Evolutionary conservation across 768 basidiomycete genomes (phyloP).

Genomic region (Tubosaeta sp.): DNA sequence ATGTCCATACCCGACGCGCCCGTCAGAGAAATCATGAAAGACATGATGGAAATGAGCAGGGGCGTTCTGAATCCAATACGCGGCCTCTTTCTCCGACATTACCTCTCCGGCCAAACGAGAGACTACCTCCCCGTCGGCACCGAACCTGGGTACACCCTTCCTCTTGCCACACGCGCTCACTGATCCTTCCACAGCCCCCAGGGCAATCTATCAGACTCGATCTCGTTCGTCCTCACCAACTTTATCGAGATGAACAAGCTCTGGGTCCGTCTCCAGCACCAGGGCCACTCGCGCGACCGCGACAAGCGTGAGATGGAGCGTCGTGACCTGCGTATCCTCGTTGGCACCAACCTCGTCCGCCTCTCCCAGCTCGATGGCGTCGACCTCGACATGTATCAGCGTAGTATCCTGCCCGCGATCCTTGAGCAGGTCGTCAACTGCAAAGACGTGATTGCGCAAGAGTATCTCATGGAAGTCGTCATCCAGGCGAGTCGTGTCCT

Average conservation of each 20-base stretch:
- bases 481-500: constrained; percentile 66
- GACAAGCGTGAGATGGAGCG: constrained; percentile 98
- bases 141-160: constrained; percentile 66
- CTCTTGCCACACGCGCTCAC: background rate
- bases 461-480: constrained; percentile 99
- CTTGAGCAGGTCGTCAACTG: constrained; percentile 97
- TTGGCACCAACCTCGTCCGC: constrained; percentile 96
- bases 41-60: constrained; percentile 99
- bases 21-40: constrained; percentile 99
- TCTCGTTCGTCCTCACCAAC: constrained; percentile 92
- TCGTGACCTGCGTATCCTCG: constrained; percentile 89
- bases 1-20: constrained; percentile 98
- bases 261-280: constrained; percentile 98
- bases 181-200: constrained; percentile 49
- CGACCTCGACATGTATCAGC: constrained; percentile 87
- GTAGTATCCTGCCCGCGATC: constrained; percentile 83
- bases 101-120: constrained; percentile 93
- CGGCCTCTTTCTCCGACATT: constrained; percentile 93
- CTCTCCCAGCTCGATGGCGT: constrained; percentile 95
- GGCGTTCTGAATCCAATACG: constrained; percentile 97
- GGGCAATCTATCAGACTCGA: constrained; percentile 93
- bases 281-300: constrained; percentile 93
- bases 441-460: constrained; percentile 98
- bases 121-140: constrained; percentile 90
- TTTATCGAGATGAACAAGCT: constrained; percentile 99